These are phyloP conservation scores for Bullera alba DNA, from an alignment of 768 basidiomycete species.

Conservation along the genomic window DNA sequence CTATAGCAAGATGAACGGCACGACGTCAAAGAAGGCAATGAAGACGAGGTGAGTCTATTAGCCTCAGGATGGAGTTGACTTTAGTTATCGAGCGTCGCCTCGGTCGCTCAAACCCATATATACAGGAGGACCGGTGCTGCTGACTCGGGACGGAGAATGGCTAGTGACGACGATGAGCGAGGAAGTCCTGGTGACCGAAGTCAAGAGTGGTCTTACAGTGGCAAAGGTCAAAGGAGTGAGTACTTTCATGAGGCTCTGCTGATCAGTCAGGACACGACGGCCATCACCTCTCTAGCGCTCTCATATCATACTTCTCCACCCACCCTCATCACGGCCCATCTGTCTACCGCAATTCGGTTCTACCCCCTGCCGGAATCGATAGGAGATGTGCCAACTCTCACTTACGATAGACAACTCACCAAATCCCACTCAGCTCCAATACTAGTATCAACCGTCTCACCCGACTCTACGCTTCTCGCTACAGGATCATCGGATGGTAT, in stretches of 20 bases:
- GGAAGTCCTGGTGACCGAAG: slow-evolving; percentile 73
- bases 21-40: slow-evolving; percentile 17
- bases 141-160: slow-evolving; percentile 68
- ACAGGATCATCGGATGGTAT: slow-evolving; percentile 94
- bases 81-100: slow-evolving; percentile 43
- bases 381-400: slow-evolving; percentile 48
- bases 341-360: slow-evolving; percentile 70
- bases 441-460: slow-evolving; percentile 64
- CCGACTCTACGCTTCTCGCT: slow-evolving; percentile 83
- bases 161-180: slow-evolving; percentile 83
- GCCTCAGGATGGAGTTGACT: background rate
- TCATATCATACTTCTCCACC: slow-evolving; percentile 54
- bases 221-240: slow-evolving; percentile 78
- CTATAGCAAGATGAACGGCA: slow-evolving; percentile 21
- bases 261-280: slow-evolving; percentile 63
- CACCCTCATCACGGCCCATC: slow-evolving; percentile 71
- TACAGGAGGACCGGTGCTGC: slow-evolving; percentile 77
- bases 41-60: slow-evolving; percentile 27
- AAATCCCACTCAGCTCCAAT: slow-evolving; percentile 90
- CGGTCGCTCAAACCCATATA: slow-evolving; percentile 59
- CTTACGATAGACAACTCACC: slow-evolving; percentile 66
- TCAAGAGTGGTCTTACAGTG: slow-evolving; percentile 64
- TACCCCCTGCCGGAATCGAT: slow-evolving; percentile 62
- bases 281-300: slow-evolving; percentile 75
- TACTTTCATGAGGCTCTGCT: background rate